These are phyloP conservation scores for Penicillium simplicissimum DNA, from an alignment of 495 filamentous ascomycete species.

Conservation along the genomic window DNA sequence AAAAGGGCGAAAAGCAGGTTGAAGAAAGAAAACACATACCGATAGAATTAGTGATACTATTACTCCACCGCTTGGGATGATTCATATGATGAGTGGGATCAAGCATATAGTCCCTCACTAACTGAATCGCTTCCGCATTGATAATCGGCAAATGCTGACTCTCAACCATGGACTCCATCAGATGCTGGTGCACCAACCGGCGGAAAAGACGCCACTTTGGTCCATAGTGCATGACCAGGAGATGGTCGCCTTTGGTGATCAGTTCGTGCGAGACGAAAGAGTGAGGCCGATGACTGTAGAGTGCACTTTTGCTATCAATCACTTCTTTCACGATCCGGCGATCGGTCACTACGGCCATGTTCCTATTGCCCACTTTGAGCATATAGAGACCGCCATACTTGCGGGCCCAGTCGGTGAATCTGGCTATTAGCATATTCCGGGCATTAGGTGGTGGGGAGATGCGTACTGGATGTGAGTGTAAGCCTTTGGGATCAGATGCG, in stretches of 20 bases:
- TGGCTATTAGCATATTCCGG: not conserved
- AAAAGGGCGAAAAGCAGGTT: no score
- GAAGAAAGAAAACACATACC: constrained; percentile 22
- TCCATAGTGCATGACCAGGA: constrained; percentile 49
- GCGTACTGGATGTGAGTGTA: no score
- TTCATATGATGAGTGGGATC: constrained; percentile 40
- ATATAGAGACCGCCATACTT: constrained; percentile 7
- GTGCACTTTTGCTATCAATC: constrained; percentile 43
- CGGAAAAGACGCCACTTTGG: constrained; percentile 41
- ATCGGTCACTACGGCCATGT: constrained; percentile 36
- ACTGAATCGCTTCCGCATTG: constrained; percentile 49
- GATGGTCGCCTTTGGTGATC: constrained; percentile 46
- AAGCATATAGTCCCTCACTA: constrained; percentile 44
- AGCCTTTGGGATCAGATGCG: no score
- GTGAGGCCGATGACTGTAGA: constrained; percentile 47
- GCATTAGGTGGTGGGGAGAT: no score
- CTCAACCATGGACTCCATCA: constrained; percentile 5
- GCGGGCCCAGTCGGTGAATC: constrained; percentile 11
- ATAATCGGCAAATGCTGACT: no score
- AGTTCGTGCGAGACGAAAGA: constrained; percentile 47
- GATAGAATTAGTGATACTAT: constrained; percentile 41
- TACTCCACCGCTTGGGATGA: constrained; percentile 49
- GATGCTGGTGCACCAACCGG: constrained; percentile 44
- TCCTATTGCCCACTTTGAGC: constrained; percentile 8
- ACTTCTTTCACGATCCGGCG: constrained; percentile 40